Conservation (phyloP, 495 filamentous ascomycete species). For the Saxophila tyrrhenica region DNA sequence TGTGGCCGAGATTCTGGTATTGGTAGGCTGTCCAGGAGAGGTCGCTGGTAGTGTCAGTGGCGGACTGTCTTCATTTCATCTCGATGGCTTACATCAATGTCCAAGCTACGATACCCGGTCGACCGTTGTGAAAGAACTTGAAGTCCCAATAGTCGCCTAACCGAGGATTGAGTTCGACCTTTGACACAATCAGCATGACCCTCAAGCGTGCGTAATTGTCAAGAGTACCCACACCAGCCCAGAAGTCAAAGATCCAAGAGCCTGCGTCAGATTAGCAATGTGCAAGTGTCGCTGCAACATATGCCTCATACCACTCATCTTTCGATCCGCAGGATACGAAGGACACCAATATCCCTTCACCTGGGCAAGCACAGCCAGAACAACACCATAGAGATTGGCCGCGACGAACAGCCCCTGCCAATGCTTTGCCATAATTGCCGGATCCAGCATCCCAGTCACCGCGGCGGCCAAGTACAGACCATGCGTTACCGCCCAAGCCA, state of each 20-base stretch:
- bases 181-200: background rate
- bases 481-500: constrained; percentile 35
- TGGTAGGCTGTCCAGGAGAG: constrained; percentile 38
- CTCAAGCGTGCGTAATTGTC: no score
- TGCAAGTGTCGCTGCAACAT: no score
- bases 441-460: constrained; percentile 27
- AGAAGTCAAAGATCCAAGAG: constrained; percentile 7
- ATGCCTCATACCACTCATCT: background rate
- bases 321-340: constrained; percentile 29
- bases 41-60: constrained; percentile 28
- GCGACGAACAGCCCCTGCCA: constrained; percentile 34
- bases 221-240: background rate
- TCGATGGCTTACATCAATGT: constrained; percentile 29
- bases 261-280: background rate
- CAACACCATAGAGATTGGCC: constrained; percentile 33
- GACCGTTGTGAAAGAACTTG: constrained; percentile 41
- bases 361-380: constrained; percentile 30
- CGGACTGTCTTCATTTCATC: background rate
- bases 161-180: constrained; percentile 39
- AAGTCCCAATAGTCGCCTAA: constrained; percentile 38
- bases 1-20: constrained; percentile 33
- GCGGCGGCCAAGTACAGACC: constrained; percentile 19
- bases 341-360: constrained; percentile 34
- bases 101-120: constrained; percentile 37
- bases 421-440: constrained; percentile 34